Conservation (phyloP, 1,139 yeast genomes). For the Zygosaccharomyces sapae region DNA sequence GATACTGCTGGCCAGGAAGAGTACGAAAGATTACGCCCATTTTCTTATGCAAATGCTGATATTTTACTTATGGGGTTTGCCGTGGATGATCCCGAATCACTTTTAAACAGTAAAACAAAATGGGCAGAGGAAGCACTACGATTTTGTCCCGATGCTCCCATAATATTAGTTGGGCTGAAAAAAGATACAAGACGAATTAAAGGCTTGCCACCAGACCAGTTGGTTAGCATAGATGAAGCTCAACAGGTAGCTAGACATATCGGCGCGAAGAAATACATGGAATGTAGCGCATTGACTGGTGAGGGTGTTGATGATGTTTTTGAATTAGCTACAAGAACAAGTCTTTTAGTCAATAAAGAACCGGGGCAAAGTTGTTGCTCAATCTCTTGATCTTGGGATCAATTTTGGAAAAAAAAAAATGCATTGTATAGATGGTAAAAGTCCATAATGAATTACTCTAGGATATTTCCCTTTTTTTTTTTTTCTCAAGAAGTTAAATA, state of each 20-base stretch:
- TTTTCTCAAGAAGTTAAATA: too few species aligned
- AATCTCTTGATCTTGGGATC: conserved; percentile 23
- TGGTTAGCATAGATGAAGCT: conserved; percentile 53
- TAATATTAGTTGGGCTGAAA: conserved; percentile 64
- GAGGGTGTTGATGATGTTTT: conserved; percentile 77
- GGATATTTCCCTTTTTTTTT: too few species aligned
- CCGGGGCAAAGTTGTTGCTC: conserved; percentile 45
- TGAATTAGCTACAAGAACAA: conserved; percentile 69
- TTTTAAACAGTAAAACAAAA: conserved; percentile 62
- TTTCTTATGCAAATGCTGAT: conserved; percentile 72
- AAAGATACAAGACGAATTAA: conserved; percentile 54
- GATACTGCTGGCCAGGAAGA: conserved; percentile 98
- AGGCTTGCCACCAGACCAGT: conserved; percentile 36
- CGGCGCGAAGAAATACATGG: conserved; percentile 66
- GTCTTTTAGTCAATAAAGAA: conserved; percentile 47
- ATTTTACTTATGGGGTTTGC: conserved; percentile 71
- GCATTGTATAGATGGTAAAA: neutral
- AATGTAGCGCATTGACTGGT: conserved; percentile 73
- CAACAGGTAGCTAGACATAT: conserved; percentile 58
- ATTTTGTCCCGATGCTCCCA: conserved; percentile 65
- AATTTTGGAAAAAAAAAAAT: too few species aligned
- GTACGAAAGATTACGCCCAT: conserved; percentile 68
- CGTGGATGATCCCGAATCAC: conserved; percentile 63
- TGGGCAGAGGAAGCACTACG: conserved; percentile 70
- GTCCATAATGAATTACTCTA: neutral